These are phyloP conservation scores for Capsella rubella DNA, from an alignment of 441 rosid genomes.

Conservation along the genomic window DNA sequence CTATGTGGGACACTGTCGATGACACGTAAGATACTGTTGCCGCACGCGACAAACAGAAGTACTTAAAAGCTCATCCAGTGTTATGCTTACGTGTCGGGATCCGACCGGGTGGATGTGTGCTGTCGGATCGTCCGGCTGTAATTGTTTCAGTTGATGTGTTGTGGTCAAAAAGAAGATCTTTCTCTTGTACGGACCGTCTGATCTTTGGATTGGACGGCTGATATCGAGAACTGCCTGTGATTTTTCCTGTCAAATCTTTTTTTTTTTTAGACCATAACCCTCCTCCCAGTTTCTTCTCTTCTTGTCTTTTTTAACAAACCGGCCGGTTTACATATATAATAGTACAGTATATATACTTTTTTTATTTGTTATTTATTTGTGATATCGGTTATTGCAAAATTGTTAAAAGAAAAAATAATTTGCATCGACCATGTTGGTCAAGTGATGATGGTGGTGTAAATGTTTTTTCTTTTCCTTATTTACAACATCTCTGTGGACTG, in stretches of 20 bases:
- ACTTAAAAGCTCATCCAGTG: not conserved
- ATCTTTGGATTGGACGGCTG: slow-evolving; percentile 50
- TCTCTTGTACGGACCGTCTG: slow-evolving; percentile 49
- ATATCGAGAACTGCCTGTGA: slow-evolving; percentile 27
- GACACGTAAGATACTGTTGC: slow-evolving; percentile 52
- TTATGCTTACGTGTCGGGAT: slow-evolving; percentile 41
- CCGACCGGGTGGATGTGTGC: not conserved
- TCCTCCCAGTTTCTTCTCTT: slow-evolving; percentile 40
- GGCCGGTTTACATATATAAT: slow-evolving; percentile 6
- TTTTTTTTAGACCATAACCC: slow-evolving; percentile 47
- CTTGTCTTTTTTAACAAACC: slow-evolving; percentile 30
- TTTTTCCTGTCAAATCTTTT: slow-evolving; percentile 34
- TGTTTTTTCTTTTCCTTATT: no score
- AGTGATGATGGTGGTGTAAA: no score
- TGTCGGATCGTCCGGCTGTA: slow-evolving; percentile 28
- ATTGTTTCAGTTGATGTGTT: slow-evolving; percentile 18
- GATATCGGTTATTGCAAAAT: not conserved
- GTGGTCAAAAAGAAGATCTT: slow-evolving; percentile 55
- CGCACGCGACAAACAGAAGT: slow-evolving; percentile 38
- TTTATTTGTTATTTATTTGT: not conserved
- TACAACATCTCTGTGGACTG: no score
- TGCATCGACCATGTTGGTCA: no score
- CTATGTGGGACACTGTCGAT: slow-evolving; percentile 41
- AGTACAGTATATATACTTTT: not conserved
- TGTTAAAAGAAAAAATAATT: no score